Evolutionary conservation across 257 asterid genomes (phyloP), one percentile per base, ranked within the genome.

Genomic region (Solanum megistacrolobum): DNA sequence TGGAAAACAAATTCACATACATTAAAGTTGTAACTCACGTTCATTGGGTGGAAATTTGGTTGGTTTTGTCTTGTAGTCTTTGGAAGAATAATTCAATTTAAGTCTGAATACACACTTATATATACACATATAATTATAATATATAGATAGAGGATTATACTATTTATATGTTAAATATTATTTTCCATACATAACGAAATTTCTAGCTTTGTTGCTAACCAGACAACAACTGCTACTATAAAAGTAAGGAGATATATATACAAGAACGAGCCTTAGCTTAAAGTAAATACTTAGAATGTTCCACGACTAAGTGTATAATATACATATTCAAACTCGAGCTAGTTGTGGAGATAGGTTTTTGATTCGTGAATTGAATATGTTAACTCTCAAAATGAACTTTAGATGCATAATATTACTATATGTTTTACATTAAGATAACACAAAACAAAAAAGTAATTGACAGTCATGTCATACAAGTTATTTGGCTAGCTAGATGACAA

Each of bases 401-500:
- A 82, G 85, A 82, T 82, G 0, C 20, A 48, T 81, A 48, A 29
- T 48, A 82, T 48, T 82, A 46, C 41, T 48, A 48, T 29, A 18
- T 18, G 41, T 3, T 29, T 46, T 48, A 82, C 41, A 18, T 18
- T 46, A 7, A 81, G 68, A 48, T 12, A 81, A 14, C 18, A 27
- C 18, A 9, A 46, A 4, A 25, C 12, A 48, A 9, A 10, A 6
- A 7, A 18, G 10, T 79, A 43, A 25, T 6, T 43, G 83, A 82
- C 7, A 81, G 90, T 41, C 83, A 72, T 41, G 88, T 90, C 86
- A 13, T 71, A 27, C 71, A 58, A 84, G 86, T 78, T 62, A 62
- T 23, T 62, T 86, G 82, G 81, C 35, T 82, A 8, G 78, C 84
- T 69, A 89, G 69, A 89, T 76, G 31, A 86, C 88, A 83, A 83